Evolutionary conservation across 2,329 filamentous ascomycete species (phyloP).

Genomic region (Sporothrix protearum): DNA sequence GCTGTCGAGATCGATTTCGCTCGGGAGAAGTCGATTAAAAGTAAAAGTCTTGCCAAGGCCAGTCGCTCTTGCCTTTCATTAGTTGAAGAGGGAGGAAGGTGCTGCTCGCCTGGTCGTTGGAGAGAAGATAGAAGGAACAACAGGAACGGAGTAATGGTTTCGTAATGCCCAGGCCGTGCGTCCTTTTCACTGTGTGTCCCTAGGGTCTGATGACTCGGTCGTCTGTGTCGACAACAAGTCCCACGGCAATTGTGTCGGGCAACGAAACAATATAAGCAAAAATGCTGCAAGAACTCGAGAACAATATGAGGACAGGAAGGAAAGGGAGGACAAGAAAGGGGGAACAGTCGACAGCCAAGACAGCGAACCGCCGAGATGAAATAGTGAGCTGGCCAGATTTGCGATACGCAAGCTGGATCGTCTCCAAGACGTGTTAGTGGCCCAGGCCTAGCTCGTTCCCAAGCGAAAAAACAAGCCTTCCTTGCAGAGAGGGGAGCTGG

Average conservation of each 20-base stretch:
- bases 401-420: not conserved
- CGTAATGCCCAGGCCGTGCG: slow-evolving; percentile 4
- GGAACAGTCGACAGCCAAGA: not conserved
- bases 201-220: not conserved
- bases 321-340: not conserved
- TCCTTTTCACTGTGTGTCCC: not conserved
- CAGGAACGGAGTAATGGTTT: no score
- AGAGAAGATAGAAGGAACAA: not conserved
- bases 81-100: not conserved
- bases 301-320: not conserved
- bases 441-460: not conserved
- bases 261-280: not conserved
- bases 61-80: slow-evolving; percentile 4
- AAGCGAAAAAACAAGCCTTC: not conserved
- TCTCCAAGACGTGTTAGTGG: not conserved
- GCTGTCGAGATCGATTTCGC: not conserved
- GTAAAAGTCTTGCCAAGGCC: not conserved
- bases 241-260: not conserved
- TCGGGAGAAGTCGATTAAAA: not conserved
- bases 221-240: not conserved
- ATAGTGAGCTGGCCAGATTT: not conserved
- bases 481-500: not conserved
- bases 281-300: not conserved
- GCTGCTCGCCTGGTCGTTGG: not conserved
- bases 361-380: slow-evolving; percentile 7